Evolutionary conservation across 345 rosid genomes (phyloP), one percentile per base, ranked within the genome.

Genomic region (Eucalyptus brandiana): DNA sequence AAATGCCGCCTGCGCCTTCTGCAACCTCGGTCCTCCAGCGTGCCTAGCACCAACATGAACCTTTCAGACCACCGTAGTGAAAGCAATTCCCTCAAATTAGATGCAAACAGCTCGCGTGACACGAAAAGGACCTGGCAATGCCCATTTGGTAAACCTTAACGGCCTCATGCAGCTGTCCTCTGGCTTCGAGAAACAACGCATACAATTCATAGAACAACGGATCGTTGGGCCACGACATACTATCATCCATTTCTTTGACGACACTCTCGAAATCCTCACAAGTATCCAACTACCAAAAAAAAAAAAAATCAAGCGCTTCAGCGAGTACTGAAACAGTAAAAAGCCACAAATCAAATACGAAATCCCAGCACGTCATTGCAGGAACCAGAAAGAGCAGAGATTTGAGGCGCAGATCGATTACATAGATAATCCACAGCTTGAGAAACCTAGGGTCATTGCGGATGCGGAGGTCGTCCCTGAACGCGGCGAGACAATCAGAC

Each of bases 371-470:
- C 58, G 5, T 72, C 83, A 72, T 37, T 37, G 45, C 45, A 6
- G 47, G 47, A 11, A 76, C 83, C 47, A 5, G 83, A 76, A 76
- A 76, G 28, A 76, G 28, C 47, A 88, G 58, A 17, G 44, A 86
- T 50, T 18, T 9, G 40, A 65, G 54, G 54, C 60, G 34, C 44
- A 30, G 90, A n/a, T 26, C 60, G n/a, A 89, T 93, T 98, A 98
- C 99, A 62, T 95, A 94, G 89, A 98, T 95, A 87, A 98, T 91
- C 96, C 99, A 97, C 92, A 97, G 95, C 94, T 97, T 97, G 92
- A 98, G 99, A 92, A 98, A 97, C 92, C 98, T 93, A 92, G 94
- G 89, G 92, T 98, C 99, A 85, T 96, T 92, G 87, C 91, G 94
- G 93, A 95, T 96, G 87, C 89, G 95, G 47, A 90, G n/a, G 88